Evolutionary conservation across 1,139 yeast genomes (phyloP).

Genomic region (Saccharomycopsis hybrid): DNA sequence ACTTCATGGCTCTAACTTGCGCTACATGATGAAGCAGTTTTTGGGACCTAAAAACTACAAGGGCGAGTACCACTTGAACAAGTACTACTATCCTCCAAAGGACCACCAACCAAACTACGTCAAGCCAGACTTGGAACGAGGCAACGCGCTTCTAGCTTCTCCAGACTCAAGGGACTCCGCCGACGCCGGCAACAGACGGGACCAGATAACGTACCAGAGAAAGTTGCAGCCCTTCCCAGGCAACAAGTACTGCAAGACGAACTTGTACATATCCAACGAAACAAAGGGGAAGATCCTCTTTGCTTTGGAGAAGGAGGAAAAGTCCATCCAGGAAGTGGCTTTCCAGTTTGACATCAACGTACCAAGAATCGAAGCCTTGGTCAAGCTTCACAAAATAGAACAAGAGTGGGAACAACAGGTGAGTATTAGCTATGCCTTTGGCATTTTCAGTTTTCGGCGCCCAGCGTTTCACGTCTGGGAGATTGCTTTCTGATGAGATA

Average conservation of each 20-base stretch:
- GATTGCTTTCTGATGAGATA: slow-evolving; percentile 54
- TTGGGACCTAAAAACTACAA: slow-evolving; percentile 79
- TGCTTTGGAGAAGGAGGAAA: slow-evolving; percentile 47
- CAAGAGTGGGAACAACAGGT: slow-evolving; percentile 52
- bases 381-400: slow-evolving; percentile 62
- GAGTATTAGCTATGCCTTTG: slow-evolving; percentile 36
- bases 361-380: slow-evolving; percentile 80
- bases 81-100: slow-evolving; percentile 66
- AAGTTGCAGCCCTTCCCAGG: slow-evolving; percentile 70
- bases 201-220: too few species aligned
- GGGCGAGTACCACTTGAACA: slow-evolving; percentile 77
- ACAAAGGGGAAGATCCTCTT: slow-evolving; percentile 54
- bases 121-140: slow-evolving; percentile 48
- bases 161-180: too few species aligned
- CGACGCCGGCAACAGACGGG: too few species aligned
- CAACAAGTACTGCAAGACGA: slow-evolving; percentile 66
- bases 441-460: too few species aligned
- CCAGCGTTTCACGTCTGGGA: too few species aligned
- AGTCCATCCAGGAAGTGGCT: slow-evolving; percentile 68
- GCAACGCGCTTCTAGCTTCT: slow-evolving; percentile 29
- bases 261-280: slow-evolving; percentile 48
- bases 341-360: slow-evolving; percentile 74
- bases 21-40: slow-evolving; percentile 28
- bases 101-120: slow-evolving; percentile 72
- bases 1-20: slow-evolving; percentile 37